Evolutionary conservation across 208 protist genomes (phyloP).

Genomic region (Entamoeba invadens): DNA sequence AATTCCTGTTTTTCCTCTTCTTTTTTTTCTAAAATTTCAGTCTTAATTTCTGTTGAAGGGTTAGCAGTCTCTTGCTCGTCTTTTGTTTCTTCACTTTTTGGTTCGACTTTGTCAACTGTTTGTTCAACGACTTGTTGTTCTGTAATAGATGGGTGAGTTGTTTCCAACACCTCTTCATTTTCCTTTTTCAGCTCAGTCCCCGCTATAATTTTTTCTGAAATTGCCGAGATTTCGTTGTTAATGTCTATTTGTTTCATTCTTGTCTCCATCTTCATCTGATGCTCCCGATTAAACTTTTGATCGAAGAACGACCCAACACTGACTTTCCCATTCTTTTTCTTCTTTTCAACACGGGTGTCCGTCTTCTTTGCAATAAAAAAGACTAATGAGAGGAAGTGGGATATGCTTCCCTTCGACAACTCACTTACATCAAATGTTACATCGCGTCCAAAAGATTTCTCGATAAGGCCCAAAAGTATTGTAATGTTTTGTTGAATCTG

Average conservation of each 20-base stretch:
- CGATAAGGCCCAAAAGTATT: not conserved
- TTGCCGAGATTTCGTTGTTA: not conserved
- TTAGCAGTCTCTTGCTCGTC: not conserved
- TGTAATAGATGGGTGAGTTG: not conserved
- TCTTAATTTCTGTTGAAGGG: not conserved
- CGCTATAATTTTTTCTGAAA: not conserved
- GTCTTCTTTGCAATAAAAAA: slow-evolving; percentile 1
- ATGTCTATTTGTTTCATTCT: not conserved
- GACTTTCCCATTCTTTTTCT: not conserved
- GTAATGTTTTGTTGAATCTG: not conserved
- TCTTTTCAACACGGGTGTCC: not conserved
- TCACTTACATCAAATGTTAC: not conserved
- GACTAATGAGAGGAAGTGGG: not conserved
- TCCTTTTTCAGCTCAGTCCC: not conserved
- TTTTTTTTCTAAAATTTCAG: not conserved
- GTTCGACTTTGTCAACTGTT: not conserved
- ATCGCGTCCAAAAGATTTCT: not conserved
- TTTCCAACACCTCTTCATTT: not conserved
- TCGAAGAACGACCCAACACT: not conserved
- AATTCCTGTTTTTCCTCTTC: not conserved
- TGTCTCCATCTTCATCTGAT: not conserved
- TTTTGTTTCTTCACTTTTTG: not conserved
- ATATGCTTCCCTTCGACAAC: not conserved
- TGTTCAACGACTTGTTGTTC: not conserved
- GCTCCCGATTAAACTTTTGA: not conserved